These are phyloP conservation scores for Osmanthus fragrans DNA, from an alignment of 257 asterid species.

Conservation along the genomic window DNA sequence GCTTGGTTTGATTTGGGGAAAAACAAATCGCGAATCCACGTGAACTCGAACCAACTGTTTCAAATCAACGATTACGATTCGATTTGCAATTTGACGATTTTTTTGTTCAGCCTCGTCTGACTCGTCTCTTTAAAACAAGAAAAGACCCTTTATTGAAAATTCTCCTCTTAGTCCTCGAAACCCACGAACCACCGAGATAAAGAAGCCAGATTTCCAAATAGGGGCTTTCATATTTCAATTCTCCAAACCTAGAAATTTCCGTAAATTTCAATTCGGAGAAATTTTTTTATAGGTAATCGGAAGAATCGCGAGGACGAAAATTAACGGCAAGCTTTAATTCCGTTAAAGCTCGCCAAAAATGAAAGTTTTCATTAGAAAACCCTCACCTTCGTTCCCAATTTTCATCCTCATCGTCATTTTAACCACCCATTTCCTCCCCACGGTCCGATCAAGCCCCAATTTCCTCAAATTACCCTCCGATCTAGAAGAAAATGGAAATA, in stretches of 20 bases:
- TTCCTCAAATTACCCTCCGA: conserved; percentile 52
- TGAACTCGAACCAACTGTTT: too few species aligned
- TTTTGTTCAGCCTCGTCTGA: too few species aligned
- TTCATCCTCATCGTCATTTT: conserved; percentile 36
- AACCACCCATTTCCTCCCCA: conserved; percentile 33
- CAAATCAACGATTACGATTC: too few species aligned
- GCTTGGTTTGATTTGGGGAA: too few species aligned
- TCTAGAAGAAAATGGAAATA: conserved; percentile 26
- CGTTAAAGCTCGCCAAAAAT: conserved; percentile 38
- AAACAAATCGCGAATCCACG: too few species aligned
- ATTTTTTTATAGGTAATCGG: neutral
- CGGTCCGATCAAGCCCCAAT: conserved; percentile 47
- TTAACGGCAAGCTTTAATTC: conserved; percentile 32
- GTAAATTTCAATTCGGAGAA: too few species aligned
- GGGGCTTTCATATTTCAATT: neutral
- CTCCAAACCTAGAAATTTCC: neutral
- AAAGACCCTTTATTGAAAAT: neutral
- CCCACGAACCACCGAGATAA: too few species aligned
- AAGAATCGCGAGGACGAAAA: neutral
- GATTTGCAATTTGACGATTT: too few species aligned
- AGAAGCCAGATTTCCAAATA: neutral
- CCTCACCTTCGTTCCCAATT: conserved; percentile 9
- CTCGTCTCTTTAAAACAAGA: neutral
- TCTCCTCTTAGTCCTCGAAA: neutral
- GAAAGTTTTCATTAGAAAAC: conserved; percentile 30